Base-by-base conservation (phyloP, 352 stramenopile species). In the Paralagenidium karlingii region DNA sequence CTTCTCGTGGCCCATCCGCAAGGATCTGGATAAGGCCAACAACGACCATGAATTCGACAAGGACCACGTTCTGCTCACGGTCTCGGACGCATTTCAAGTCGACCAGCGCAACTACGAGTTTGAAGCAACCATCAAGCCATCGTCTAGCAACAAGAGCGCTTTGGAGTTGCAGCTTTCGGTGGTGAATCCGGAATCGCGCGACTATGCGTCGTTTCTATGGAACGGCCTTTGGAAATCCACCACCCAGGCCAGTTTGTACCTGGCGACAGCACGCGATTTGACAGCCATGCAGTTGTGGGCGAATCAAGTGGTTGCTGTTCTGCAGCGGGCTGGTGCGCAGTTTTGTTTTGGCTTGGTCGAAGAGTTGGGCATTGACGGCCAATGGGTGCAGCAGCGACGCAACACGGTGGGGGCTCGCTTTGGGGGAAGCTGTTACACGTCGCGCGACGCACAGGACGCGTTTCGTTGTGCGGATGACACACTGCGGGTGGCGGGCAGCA, bases 361-460 rank as follows among this genome's bases (percentile, higher is more conserved):
- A n/a, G 46, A 82, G 11, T 58, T 45, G 10, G 59, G 48, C 8
- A 49, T 47, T 3, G 54, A 60, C 31, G 40, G 45, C 2, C 36
- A 61, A 8, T 84, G 63, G 60, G 68, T 85, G 20, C 46, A 38
- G 3, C n/a, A 13, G 8, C 63, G 65, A 36, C 19, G 15, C 5
- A 40, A 49, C 8, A 43, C 42, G n/a, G 43, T 61, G n/a, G 62
- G 61, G 10, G 50, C 81, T 41, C 73, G 83, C 50, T 87, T 77
- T 45, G 70, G 66, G 11, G 70, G 69, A 30, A 77, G 55, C 42
- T 84, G 74, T 60, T 83, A 83, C 51, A 50, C 58, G 3, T 87
- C 69, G 4, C 51, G n/a, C 1, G 63, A 83, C 16, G 24, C 49
- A 0, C 26, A 30, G 5, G 66, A 74, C 31, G 29, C 46, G 3